phyloP scores from a whole-genome alignment of 768 basidiomycete genomes.

The Mycena belliarum region DNA sequence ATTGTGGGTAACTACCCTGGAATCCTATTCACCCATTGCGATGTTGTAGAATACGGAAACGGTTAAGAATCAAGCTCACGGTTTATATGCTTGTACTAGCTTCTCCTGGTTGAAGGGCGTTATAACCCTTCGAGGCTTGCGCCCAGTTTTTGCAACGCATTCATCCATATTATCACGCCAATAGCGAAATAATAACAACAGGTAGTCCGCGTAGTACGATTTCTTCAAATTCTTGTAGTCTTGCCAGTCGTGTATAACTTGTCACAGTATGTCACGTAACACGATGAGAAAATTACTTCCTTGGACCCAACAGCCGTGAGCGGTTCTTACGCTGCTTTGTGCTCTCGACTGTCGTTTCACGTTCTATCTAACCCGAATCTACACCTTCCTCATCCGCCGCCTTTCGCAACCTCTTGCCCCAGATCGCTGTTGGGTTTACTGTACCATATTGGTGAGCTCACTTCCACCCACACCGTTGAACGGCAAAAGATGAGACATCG shows the following conservation, averaged over 20 bases:
- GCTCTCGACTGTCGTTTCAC: constrained; percentile 14
- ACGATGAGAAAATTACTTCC: neutral
- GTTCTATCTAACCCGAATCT: neutral
- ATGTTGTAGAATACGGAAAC: neutral
- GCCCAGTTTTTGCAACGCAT: neutral
- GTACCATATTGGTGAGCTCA: constrained; percentile 9
- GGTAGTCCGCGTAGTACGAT: too few species aligned
- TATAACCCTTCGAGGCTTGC: neutral
- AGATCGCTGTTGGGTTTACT: neutral
- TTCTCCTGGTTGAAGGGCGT: neutral
- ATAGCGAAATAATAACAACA: too few species aligned
- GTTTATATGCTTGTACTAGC: constrained; percentile 9
- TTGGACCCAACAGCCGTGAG: neutral
- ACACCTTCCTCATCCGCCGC: neutral
- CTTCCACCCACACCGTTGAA: neutral
- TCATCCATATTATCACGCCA: neutral
- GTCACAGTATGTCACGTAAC: too few species aligned
- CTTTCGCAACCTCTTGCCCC: neutral
- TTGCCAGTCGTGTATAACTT: too few species aligned
- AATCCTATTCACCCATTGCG: neutral
- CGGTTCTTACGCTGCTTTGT: neutral
- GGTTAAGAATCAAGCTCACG: constrained; percentile 1
- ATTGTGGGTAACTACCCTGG: neutral
- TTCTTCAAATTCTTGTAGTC: too few species aligned
- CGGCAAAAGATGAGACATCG: constrained; percentile 42